A percentile compares a stretch with the other conserved stretches of the same genome.
These are phyloP conservation scores for Gymnopilus junonius DNA, from an alignment of 768 basidiomycete species.

Conservation along the genomic window DNA sequence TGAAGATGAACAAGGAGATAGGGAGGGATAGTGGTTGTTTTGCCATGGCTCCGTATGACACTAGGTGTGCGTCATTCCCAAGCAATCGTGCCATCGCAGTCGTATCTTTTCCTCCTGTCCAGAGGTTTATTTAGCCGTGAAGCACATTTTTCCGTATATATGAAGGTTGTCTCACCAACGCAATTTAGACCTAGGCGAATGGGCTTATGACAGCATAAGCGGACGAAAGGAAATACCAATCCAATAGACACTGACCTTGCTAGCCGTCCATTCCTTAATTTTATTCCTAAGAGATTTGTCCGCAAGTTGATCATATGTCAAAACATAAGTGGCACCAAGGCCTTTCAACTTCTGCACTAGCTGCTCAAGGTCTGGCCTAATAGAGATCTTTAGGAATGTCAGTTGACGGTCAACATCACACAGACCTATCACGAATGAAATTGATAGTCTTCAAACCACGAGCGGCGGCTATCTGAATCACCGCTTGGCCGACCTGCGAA, in stretches of 20 bases:
- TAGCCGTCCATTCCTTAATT: conserved; percentile 67
- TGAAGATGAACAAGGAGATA: conserved; percentile 84
- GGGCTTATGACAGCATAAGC: conserved; percentile 28
- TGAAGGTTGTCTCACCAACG: conserved; percentile 39
- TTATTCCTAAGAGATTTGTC: conserved; percentile 57
- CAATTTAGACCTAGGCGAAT: conserved; percentile 56
- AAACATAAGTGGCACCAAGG: conserved; percentile 77
- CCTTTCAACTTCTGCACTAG: conserved; percentile 53
- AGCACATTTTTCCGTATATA: background rate
- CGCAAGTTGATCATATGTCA: conserved; percentile 75
- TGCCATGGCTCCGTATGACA: conserved; percentile 93
- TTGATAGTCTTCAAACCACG: conserved; percentile 80
- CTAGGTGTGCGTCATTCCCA: conserved; percentile 69
- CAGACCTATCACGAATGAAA: conserved; percentile 72
- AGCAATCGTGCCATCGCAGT: conserved; percentile 71
- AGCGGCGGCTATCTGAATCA: conserved; percentile 83
- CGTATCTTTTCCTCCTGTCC: conserved; percentile 63
- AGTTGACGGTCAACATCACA: background rate
- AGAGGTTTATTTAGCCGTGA: background rate
- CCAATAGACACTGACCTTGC: conserved; percentile 45
- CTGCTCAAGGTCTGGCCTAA: conserved; percentile 51
- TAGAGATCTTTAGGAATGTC: background rate
- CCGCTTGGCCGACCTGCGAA: conserved; percentile 76
- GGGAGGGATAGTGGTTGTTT: conserved; percentile 80
- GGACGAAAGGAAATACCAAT: conserved; percentile 1